These are phyloP conservation scores for Kondoa malvinella DNA, from an alignment of 768 basidiomycete species.

Conservation along the genomic window DNA sequence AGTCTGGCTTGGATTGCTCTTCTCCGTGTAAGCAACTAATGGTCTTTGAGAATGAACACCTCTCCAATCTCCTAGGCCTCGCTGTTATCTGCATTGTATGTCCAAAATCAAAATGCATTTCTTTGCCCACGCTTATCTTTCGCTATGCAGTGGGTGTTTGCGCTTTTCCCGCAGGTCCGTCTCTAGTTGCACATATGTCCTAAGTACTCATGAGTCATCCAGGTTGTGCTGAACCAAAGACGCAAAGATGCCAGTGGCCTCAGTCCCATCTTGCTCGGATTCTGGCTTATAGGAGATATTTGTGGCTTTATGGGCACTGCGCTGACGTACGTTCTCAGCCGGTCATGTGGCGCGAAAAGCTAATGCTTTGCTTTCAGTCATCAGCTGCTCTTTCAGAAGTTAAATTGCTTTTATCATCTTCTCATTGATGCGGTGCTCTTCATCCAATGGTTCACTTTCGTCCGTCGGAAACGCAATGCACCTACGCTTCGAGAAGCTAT, in stretches of 20 bases:
- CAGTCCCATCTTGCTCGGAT: neutral
- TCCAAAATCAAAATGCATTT: neutral
- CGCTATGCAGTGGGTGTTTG: neutral
- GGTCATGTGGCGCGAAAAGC: neutral
- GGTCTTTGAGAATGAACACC: neutral
- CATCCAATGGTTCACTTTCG: neutral
- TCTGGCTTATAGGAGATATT: neutral
- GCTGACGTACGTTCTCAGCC: neutral
- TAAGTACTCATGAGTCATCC: neutral
- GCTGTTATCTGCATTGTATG: neutral
- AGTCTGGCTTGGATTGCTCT: too few relatives aligned
- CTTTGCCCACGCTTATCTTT: neutral
- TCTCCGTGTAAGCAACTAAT: too few relatives aligned
- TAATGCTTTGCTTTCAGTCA: neutral
- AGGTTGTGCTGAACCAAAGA: neutral
- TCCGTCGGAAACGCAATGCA: neutral
- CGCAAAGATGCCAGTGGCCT: neutral
- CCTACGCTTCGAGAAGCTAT: neutral
- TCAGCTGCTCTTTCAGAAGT: neutral
- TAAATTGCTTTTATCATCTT: neutral
- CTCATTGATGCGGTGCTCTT: neutral
- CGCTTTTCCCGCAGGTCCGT: neutral
- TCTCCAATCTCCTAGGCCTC: neutral
- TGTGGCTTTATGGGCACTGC: neutral
- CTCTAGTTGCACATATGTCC: neutral